Conservation (phyloP, 2,329 filamentous ascomycete species). For the Talaromyces pinophilus region DNA sequence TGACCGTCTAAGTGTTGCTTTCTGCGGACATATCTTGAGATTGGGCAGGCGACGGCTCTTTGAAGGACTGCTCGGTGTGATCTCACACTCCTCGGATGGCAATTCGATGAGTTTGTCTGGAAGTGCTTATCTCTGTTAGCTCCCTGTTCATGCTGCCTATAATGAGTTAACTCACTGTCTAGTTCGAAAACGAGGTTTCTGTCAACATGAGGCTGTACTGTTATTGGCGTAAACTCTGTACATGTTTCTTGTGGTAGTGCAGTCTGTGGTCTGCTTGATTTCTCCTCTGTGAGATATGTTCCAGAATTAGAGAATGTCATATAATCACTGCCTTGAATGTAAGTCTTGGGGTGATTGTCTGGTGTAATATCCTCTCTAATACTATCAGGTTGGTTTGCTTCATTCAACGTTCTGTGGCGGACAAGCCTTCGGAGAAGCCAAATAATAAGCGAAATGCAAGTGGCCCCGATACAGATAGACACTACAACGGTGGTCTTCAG, state of each 20-base stretch:
- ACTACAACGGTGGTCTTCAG: constrained; percentile 6
- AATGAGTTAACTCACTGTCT: constrained; percentile 7
- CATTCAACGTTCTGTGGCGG: neutral
- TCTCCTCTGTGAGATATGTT: neutral
- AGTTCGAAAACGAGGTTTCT: constrained; percentile 18
- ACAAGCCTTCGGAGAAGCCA: constrained; percentile 8
- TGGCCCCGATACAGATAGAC: neutral
- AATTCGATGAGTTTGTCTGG: constrained; percentile 16
- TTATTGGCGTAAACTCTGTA: neutral
- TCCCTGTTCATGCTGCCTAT: neutral
- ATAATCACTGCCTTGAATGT: neutral
- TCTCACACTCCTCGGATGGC: constrained; percentile 14
- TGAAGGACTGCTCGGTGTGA: neutral
- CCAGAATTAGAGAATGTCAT: neutral
- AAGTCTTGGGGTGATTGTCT: too few species aligned
- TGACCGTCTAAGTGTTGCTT: neutral
- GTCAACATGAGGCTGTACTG: neutral
- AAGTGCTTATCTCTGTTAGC: constrained; percentile 4
- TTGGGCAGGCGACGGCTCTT: neutral
- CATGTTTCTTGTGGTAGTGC: neutral
- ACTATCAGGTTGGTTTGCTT: neutral
- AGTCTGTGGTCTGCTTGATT: neutral
- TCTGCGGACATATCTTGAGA: constrained; percentile 6
- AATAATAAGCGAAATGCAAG: neutral
- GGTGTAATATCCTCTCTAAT: neutral